These are phyloP conservation scores for Fusarium sp. DNA, from an alignment of 2,329 filamentous ascomycete genomes.

Conservation along the genomic window DNA sequence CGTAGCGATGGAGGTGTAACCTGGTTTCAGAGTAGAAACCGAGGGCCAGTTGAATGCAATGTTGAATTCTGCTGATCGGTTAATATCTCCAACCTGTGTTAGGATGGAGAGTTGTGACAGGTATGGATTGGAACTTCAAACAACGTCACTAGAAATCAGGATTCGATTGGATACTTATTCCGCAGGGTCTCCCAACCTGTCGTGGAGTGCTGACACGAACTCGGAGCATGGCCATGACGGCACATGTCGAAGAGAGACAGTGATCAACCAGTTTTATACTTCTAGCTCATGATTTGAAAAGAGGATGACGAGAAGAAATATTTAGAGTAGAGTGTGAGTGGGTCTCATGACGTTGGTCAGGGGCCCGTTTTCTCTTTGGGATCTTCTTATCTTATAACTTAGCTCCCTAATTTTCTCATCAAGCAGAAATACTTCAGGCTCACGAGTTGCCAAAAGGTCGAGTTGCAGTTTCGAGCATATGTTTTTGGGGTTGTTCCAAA, in stretches of 20 bases:
- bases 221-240: conserved; percentile 11
- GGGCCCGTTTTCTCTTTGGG: conserved; percentile 18
- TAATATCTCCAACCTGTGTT: not conserved
- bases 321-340: conserved; percentile 22
- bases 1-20: not conserved
- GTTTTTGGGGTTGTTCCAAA: not conserved
- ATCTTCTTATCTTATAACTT: conserved; percentile 18
- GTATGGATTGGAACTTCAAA: not conserved
- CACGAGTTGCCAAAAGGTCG: not conserved
- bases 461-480: not conserved
- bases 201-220: not conserved
- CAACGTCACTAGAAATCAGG: not conserved
- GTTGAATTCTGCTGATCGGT: not conserved
- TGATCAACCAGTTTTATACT: conserved; percentile 11
- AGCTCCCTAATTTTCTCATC: conserved; percentile 22
- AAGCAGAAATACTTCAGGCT: conserved; percentile 4
- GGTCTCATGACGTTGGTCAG: conserved; percentile 37
- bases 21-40: not conserved
- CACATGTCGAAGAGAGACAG: conserved; percentile 24
- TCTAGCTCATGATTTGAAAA: not conserved
- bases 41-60: not conserved
- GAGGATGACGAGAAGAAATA: conserved; percentile 11
- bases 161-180: not conserved
- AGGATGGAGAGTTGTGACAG: not conserved
- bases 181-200: not conserved